These are phyloP conservation scores for Clonostachys rosea DNA, from an alignment of 2,329 filamentous ascomycete genomes.

Conservation along the genomic window DNA sequence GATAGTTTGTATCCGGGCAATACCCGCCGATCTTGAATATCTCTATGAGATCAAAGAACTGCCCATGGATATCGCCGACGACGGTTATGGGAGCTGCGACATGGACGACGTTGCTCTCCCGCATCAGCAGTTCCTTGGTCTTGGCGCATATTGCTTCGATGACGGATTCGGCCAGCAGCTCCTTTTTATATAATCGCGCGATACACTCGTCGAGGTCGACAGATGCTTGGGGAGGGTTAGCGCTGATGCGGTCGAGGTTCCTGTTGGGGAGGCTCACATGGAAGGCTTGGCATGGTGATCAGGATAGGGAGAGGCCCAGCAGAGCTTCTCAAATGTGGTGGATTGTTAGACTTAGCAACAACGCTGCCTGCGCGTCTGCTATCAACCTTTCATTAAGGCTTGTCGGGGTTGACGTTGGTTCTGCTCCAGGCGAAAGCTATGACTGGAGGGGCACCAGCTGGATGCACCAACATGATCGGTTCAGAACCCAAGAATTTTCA, in stretches of 20 bases:
- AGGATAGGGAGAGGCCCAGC: neutral
- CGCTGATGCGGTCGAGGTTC: neutral
- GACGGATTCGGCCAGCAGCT: conserved; percentile 93
- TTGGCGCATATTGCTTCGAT: conserved; percentile 99
- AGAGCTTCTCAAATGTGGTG: neutral
- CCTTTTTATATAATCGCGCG: conserved; percentile 91
- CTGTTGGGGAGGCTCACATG: conserved; percentile 33
- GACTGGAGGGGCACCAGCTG: conserved; percentile 23
- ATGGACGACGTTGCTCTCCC: conserved; percentile 99
- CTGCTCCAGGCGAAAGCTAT: conserved; percentile 27
- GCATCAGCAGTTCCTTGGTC: conserved; percentile 97
- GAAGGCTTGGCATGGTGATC: conserved; percentile 51
- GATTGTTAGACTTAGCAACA: conserved; percentile 2
- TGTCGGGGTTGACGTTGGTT: conserved; percentile 13
- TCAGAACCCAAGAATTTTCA: conserved; percentile 13
- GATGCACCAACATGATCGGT: conserved; percentile 35
- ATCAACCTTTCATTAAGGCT: conserved; percentile 14
- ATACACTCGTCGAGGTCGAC: conserved; percentile 99
- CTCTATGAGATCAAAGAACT: conserved; percentile 98
- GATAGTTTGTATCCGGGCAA: conserved; percentile 96
- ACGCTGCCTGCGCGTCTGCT: neutral
- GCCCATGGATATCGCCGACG: conserved; percentile 96
- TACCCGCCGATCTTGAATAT: conserved; percentile 98
- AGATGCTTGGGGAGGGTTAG: conserved; percentile 55
- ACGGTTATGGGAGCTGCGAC: conserved; percentile 94